Conservation (phyloP, 2,329 filamentous ascomycete species). For the Xylaria sp. region DNA sequence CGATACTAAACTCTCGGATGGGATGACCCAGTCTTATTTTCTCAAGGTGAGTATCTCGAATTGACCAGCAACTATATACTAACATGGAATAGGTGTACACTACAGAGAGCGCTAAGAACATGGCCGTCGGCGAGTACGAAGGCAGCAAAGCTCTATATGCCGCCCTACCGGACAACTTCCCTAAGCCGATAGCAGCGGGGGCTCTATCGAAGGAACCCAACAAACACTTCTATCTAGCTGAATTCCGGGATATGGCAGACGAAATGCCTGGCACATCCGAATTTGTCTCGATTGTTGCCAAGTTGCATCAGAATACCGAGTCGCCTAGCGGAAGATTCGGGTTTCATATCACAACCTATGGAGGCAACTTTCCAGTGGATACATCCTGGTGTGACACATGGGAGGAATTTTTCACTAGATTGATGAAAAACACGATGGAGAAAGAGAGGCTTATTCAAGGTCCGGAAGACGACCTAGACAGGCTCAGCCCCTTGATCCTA, state of each 20-base stretch:
- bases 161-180: conserved; percentile 9
- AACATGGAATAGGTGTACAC: too few species aligned
- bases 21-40: neutral
- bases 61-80: too few species aligned
- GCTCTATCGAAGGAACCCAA: conserved; percentile 8
- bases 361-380: conserved; percentile 46
- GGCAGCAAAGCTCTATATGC: conserved; percentile 15
- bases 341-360: conserved; percentile 51
- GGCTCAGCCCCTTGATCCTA: neutral
- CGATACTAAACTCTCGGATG: neutral
- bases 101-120: neutral
- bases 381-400: conserved; percentile 54
- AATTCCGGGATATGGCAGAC: conserved; percentile 11
- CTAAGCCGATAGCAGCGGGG: conserved; percentile 14
- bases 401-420: conserved; percentile 53
- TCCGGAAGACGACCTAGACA: neutral
- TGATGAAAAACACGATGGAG: conserved; percentile 46
- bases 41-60: conserved; percentile 2
- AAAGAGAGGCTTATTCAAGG: conserved; percentile 27
- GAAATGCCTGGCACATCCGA: neutral
- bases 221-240: conserved; percentile 16
- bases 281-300: conserved; percentile 13
- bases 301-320: conserved; percentile 33
- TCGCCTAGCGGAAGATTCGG: conserved; percentile 52
- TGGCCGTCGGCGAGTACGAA: conserved; percentile 3